A percentile compares a stretch with the other conserved stretches of the same genome.
Evolutionary conservation across 176 grass and related monocot species (phyloP).

Genomic region (Carex myosuroides): DNA sequence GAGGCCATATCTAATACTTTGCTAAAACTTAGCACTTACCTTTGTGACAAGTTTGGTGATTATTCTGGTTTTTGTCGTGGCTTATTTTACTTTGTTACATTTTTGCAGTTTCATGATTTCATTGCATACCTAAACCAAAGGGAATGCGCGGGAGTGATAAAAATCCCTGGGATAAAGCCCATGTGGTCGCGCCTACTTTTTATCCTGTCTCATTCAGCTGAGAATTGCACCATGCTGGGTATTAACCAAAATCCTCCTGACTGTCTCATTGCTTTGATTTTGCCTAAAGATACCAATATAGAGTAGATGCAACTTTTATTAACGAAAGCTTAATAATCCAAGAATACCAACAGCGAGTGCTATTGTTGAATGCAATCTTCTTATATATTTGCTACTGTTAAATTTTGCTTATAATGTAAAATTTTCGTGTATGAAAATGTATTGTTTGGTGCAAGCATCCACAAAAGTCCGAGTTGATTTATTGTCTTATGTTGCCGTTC

Average conservation of each 20-base stretch:
- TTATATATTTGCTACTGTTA: background rate
- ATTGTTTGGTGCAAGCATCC: background rate
- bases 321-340: background rate
- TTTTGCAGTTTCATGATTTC: constrained; percentile 83
- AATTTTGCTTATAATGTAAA: background rate
- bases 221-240: constrained; percentile 43
- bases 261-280: constrained; percentile 55
- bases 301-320: constrained; percentile 25
- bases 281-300: constrained; percentile 61
- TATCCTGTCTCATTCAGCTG: constrained; percentile 58
- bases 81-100: constrained; percentile 17
- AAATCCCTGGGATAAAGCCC: constrained; percentile 52
- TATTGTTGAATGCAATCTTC: background rate
- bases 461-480: background rate
- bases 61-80: background rate
- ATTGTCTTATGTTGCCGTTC: background rate
- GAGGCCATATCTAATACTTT: background rate
- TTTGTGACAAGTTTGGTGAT: background rate
- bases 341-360: background rate
- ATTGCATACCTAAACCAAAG: constrained; percentile 82
- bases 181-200: constrained; percentile 87
- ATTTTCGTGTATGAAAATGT: background rate
- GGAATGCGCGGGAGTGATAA: constrained; percentile 90
- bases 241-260: constrained; percentile 51
- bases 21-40: background rate